A percentile compares a stretch with the other conserved stretches of the same genome.
phyloP scores from a whole-genome alignment of 2,329 filamentous ascomycete genomes.

The Ploettnerulaceae sp. region DNA sequence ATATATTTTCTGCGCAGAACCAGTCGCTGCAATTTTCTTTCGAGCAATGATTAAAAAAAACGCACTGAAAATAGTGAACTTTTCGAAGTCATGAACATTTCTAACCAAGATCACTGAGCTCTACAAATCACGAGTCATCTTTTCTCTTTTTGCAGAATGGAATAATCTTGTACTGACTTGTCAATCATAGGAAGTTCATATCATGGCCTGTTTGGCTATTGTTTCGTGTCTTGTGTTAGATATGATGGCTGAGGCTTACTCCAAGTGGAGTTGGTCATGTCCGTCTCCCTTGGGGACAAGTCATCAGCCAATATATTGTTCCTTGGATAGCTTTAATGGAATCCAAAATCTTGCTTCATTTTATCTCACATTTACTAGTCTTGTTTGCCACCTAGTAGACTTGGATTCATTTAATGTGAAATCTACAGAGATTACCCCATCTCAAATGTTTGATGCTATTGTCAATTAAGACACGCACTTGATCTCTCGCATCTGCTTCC shows the following conservation, averaged over 20 bases:
- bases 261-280: background rate
- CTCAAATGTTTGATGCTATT: too few species aligned
- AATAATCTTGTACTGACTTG: conserved; percentile 9
- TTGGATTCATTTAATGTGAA: too few species aligned
- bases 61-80: conserved; percentile 38
- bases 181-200: conserved; percentile 10
- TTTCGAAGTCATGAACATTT: conserved; percentile 32
- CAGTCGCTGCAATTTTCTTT: background rate
- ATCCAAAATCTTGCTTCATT: background rate
- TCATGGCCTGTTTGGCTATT: background rate
- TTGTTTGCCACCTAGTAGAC: background rate
- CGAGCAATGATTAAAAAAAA: conserved; percentile 35
- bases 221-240: too few species aligned
- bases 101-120: conserved; percentile 38
- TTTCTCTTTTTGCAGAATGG: background rate
- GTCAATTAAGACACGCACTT: too few species aligned
- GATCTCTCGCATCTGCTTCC: too few species aligned
- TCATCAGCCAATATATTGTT: background rate
- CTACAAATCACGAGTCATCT: background rate
- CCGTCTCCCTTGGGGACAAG: too few species aligned
- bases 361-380: background rate
- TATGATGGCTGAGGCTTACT: too few species aligned
- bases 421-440: too few species aligned
- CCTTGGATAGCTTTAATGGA: background rate
- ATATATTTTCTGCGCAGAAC: too few species aligned